phyloP scores from a whole-genome alignment of 1,284 basidiomycete genomes.

The Schizophyllum commune region DNA sequence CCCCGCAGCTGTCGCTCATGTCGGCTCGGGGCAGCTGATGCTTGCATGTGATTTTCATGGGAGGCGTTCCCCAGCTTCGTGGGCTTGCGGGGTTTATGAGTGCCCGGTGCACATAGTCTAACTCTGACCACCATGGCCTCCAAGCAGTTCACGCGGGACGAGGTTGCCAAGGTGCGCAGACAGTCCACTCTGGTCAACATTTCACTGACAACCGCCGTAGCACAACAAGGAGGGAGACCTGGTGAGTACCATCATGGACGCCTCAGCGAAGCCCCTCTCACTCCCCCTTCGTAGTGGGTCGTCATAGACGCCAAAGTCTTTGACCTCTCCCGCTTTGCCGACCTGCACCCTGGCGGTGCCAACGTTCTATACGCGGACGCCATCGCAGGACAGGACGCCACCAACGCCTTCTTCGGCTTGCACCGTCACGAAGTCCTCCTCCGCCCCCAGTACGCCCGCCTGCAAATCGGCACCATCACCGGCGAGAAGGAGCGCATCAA shows the following conservation, averaged over 20 bases:
- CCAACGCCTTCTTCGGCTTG: constrained; percentile 85
- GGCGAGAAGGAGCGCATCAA: constrained; percentile 63
- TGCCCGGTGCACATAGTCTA: neutral
- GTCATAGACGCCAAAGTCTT: constrained; percentile 75
- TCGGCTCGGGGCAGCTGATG: no score
- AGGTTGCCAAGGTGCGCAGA: constrained; percentile 41
- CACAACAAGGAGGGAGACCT: constrained; percentile 74
- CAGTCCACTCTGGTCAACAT: neutral
- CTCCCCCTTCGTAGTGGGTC: constrained; percentile 42
- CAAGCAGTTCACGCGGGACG: constrained; percentile 39
- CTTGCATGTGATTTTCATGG: no score
- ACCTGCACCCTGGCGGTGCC: constrained; percentile 69
- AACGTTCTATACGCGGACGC: constrained; percentile 11
- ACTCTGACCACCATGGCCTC: constrained; percentile 19
- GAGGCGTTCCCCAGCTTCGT: no score
- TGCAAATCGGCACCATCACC: constrained; percentile 73
- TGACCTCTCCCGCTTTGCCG: constrained; percentile 64
- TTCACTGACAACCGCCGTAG: constrained; percentile 26
- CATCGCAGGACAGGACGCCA: constrained; percentile 67
- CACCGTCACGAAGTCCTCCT: constrained; percentile 84
- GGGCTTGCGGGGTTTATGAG: no score
- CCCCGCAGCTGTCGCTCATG: no score
- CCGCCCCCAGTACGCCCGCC: constrained; percentile 72
- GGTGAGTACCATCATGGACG: constrained; percentile 26
- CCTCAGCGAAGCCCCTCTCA: neutral